Base-by-base conservation (phyloP, 1,284 basidiomycete genomes). In the Sphagnurus paluster region DNA sequence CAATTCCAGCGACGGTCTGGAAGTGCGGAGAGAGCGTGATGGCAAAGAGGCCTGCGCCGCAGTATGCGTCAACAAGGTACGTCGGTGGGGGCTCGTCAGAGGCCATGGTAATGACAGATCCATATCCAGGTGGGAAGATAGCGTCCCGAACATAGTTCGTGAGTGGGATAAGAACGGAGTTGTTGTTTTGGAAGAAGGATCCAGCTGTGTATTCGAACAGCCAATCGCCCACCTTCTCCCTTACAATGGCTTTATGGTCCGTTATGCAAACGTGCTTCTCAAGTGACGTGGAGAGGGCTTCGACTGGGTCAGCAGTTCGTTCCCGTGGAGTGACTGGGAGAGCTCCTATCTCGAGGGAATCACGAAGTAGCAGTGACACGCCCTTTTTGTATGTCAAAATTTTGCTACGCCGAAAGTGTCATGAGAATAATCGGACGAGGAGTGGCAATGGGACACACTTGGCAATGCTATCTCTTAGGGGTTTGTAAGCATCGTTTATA, bases 131-230 rank as follows among this genome's bases (percentile, higher is more conserved):
- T 7, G 70, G 73, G 60, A 88, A 83, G 58, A 93, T 84, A 37
- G 87, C 82, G 32, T 85, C 76, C 44, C 80, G 79, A 46, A 97
- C 90, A 67, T 95, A 93, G 49, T 80, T 67, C 6, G 92, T 88
- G 39, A 99, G 78, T 0, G 90, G 83, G 6, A 85, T 75, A 13
- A 99, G 82, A 43, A 98, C 91, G 14, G 88, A 85, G 63, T 96
- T 96, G 75, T 99, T 99, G 76, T 98, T 98, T 65, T 99, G 96
- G 78, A 98, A 98, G 74, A 98, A 98, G 4, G 87, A 86, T 33
- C 87, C 85, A 1, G 90, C 93, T 9, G 81, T 82, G 65, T 95
- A 98, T 58, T 95, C 86, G 66, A 99, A 98, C 39, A 87, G 69
- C 65, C 76, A 85, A 45, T 79, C 69, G 3, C 90, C 92, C 11